Evolutionary conservation across 139 green algal species (phyloP).

Genomic region (Picochlorum costavermella): DNA sequence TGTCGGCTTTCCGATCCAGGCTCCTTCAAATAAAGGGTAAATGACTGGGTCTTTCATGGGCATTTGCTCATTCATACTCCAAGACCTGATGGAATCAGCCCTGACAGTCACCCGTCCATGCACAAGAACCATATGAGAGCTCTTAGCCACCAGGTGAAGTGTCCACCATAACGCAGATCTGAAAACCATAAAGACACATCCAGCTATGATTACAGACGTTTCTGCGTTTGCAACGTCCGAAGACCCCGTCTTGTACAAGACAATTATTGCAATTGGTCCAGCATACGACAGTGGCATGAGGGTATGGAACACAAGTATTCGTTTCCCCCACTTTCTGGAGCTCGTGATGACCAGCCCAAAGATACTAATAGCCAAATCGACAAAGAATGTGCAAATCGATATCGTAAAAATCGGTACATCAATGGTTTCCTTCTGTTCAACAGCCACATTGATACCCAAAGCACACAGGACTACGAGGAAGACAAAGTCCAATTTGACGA

Average conservation of each 20-base stretch:
- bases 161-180: not conserved
- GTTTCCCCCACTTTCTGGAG: not conserved
- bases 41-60: not conserved
- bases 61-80: not conserved
- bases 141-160: not conserved
- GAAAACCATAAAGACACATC: slow-evolving; percentile 9
- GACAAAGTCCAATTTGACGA: slow-evolving; percentile 9
- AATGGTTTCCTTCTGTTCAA: slow-evolving; percentile 2
- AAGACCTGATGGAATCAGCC: not conserved
- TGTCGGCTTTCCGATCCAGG: slow-evolving; percentile 44
- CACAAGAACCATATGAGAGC: not conserved
- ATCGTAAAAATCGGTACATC: not conserved
- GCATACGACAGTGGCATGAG: slow-evolving; percentile 1
- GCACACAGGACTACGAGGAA: slow-evolving; percentile 7
- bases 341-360: not conserved
- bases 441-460: slow-evolving; percentile 6
- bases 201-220: slow-evolving; percentile 1
- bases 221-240: slow-evolving; percentile 5
- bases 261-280: slow-evolving; percentile 11
- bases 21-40: slow-evolving; percentile 31
- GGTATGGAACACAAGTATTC: slow-evolving; percentile 1
- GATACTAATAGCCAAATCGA: slow-evolving; percentile 1
- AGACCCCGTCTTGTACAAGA: not conserved
- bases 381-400: slow-evolving; percentile 2
- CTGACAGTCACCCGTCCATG: not conserved